Base-by-base conservation (phyloP, 441 rosid species). In the Pelargonium australe region DNA sequence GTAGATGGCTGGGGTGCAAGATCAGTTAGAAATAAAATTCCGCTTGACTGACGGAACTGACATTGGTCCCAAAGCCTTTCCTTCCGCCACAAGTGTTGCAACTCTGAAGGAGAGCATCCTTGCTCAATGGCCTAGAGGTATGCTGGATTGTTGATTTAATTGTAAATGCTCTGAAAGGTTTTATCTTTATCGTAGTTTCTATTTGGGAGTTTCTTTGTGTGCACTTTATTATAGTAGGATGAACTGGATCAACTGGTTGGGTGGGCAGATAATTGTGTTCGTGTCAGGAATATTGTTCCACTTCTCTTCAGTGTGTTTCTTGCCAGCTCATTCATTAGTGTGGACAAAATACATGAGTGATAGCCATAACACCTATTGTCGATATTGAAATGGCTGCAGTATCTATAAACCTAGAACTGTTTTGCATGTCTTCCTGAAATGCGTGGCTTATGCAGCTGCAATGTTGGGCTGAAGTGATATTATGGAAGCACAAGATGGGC, bases 101-200 rank as follows among this genome's bases (percentile, higher is more conserved):
- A 87, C 88, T 16, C 82, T 95, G 89, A 95, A 95, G 83, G 99
- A 95, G 77, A 89, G 84, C 80, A 72, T 95, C 73, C 87, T 95
- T 68, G 85, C 99, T 79, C 88, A 91, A 65, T 95, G 97, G 99
- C 99, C 99, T 58, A 88, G 83, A 87, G 97, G 99, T 92, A 47
- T 73, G 84, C 72, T 75, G 44, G 47, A 63, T 58, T 41, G 66
- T 70, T 66, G 58, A 19, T 63, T 66, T 2, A 43, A 58, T 62
- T 60, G 12, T 61, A 19, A 11, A 11, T 51, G 6, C 8, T 11
- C 1, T 14, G 34, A 60, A 60, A 60, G 63, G 1, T 60, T 19
- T 20, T 9, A 23, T 60, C 37, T 23, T 23, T 19, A 19, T 57
- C 28, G 19, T 57, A 17, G 49, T 8, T 44, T 44, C 49, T 9